These are phyloP conservation scores for Trypanosoma congolense DNA, from an alignment of 208 protist genomes.

Conservation along the genomic window DNA sequence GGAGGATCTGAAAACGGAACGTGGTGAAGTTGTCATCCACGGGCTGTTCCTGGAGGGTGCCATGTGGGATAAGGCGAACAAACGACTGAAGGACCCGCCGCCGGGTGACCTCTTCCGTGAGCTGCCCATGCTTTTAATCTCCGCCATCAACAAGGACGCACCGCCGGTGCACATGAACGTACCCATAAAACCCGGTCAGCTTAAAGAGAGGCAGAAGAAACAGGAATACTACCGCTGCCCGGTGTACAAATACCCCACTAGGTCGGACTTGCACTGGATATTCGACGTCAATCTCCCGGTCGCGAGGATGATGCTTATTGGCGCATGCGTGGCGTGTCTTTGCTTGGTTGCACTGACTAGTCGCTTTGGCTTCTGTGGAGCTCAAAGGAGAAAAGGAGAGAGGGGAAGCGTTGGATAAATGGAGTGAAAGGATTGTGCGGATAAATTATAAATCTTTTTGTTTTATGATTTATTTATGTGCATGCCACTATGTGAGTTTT, in stretches of 20 bases:
- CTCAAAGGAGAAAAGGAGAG: no score
- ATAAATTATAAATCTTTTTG: no score
- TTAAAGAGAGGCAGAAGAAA: constrained; percentile 85
- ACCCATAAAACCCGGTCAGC: constrained; percentile 51
- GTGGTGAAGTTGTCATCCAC: constrained; percentile 96
- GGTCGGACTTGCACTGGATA: constrained; percentile 96
- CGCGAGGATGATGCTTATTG: constrained; percentile 93
- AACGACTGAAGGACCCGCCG: constrained; percentile 89
- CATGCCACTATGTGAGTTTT: no score
- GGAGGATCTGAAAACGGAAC: constrained; percentile 86
- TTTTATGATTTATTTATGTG: no score
- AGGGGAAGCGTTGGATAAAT: no score
- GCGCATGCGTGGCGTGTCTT: constrained; percentile 94
- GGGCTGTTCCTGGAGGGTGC: constrained; percentile 97
- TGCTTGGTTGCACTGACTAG: constrained; percentile 87
- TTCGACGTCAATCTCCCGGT: constrained; percentile 95
- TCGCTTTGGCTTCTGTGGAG: no score
- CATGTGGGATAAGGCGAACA: constrained; percentile 94
- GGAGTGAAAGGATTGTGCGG: no score
- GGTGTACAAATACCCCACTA: constrained; percentile 95
- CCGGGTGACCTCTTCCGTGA: constrained; percentile 94
- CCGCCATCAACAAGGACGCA: constrained; percentile 88
- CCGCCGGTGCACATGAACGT: constrained; percentile 44
- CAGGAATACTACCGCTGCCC: constrained; percentile 96
- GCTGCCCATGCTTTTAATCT: constrained; percentile 95